Percentiles rank a stretch among this genome's conserved stretches.
Evolutionary conservation across 2,329 filamentous ascomycete genomes (phyloP).

Genomic region (Botrytis fabae): DNA sequence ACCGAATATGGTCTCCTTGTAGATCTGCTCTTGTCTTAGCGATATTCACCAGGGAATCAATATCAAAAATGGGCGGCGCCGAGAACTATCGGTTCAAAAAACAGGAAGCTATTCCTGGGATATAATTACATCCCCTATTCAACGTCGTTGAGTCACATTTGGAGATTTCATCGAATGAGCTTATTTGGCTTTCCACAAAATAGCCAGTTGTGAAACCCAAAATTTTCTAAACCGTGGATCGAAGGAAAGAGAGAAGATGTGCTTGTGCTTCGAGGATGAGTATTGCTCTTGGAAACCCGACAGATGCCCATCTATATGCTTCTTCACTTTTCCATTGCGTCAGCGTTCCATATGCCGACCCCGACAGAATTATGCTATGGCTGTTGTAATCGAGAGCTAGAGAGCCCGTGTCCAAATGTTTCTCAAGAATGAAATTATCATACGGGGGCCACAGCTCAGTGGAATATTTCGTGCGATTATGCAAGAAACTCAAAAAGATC

Average conservation of each 20-base stretch:
- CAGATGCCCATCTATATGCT: conserved; percentile 14
- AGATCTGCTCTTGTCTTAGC: neutral
- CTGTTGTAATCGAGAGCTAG: neutral
- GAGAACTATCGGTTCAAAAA: conserved; percentile 26
- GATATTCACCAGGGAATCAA: conserved; percentile 12
- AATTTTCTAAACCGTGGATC: conserved; percentile 4
- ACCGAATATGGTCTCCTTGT: conserved; percentile 22
- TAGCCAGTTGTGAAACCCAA: neutral
- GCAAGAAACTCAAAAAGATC: neutral
- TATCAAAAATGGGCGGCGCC: conserved; percentile 19
- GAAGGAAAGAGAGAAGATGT: conserved; percentile 9
- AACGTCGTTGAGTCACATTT: neutral
- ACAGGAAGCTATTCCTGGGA: conserved; percentile 8
- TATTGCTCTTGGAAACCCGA: conserved; percentile 22
- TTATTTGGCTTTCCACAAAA: neutral
- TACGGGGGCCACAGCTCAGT: neutral
- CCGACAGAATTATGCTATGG: neutral
- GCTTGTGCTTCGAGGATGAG: conserved; percentile 27
- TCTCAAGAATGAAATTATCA: neutral
- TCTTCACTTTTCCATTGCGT: neutral
- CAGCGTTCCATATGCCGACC: neutral
- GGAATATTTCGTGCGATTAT: neutral
- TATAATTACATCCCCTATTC: neutral
- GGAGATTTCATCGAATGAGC: neutral
- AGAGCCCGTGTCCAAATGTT: neutral